Percentiles rank a stretch among this genome's conserved stretches.
Conservation (phyloP, 1,284 basidiomycete genomes). For the Fomitopsis betulina region DNA sequence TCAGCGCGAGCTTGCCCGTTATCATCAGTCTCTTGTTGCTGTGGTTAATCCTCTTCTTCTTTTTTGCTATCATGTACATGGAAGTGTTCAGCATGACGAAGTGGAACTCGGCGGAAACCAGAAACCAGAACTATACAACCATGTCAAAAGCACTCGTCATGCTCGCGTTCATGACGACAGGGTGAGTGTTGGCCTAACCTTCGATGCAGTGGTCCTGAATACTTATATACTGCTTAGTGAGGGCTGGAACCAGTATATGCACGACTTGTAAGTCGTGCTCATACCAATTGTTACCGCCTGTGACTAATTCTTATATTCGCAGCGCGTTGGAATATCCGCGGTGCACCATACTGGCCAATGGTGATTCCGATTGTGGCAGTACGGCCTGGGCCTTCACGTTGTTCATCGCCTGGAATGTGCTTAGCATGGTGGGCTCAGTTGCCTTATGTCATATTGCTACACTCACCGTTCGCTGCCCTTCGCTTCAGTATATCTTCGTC, state of each 20-base stretch:
- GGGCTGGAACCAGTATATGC: constrained; percentile 95
- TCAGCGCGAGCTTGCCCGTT: constrained; percentile 81
- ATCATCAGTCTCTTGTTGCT: constrained; percentile 85
- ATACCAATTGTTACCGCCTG: background rate
- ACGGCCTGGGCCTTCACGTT: constrained; percentile 80
- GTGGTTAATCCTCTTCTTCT: constrained; percentile 91
- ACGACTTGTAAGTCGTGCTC: constrained; percentile 71
- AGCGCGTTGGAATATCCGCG: constrained; percentile 77
- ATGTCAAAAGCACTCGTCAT: constrained; percentile 84
- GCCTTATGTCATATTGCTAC: background rate
- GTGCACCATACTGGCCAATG: constrained; percentile 65
- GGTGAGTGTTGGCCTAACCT: constrained; percentile 37
- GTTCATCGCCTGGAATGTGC: constrained; percentile 95
- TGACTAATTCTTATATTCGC: background rate
- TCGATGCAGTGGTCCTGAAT: background rate
- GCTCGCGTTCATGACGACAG: constrained; percentile 76
- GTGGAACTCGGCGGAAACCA: constrained; percentile 71
- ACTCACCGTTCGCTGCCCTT: constrained; percentile 7
- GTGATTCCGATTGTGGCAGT: constrained; percentile 89
- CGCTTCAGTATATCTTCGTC: constrained; percentile 81
- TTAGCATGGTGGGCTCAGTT: constrained; percentile 78
- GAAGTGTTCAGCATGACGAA: constrained; percentile 95
- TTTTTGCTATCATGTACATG: constrained; percentile 87
- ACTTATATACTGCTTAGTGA: constrained; percentile 47
- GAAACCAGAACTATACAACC: constrained; percentile 79